Evolutionary conservation across 441 rosid species (phyloP).

Genomic region (Adansonia gregorii): DNA sequence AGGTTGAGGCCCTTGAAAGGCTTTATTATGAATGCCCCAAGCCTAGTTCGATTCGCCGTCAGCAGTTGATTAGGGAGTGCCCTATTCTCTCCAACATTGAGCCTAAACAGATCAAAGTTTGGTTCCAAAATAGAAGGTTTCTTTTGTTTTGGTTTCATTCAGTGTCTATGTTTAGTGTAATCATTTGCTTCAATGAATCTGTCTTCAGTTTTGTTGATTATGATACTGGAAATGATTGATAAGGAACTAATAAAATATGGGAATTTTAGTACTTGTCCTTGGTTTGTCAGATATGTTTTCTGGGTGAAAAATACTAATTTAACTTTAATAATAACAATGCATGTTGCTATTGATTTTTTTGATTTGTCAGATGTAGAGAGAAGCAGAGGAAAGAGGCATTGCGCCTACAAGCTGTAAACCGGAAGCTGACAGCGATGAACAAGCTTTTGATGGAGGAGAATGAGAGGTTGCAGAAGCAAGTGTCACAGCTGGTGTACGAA

Average conservation of each 20-base stretch:
- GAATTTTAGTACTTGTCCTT: background rate
- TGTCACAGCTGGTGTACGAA: constrained; percentile 91
- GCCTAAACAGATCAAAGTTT: constrained; percentile 97
- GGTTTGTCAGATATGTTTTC: background rate
- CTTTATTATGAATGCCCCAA: constrained; percentile 95
- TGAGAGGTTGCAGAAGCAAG: constrained; percentile 98
- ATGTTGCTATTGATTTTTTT: too few species aligned
- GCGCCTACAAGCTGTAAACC: constrained; percentile 92
- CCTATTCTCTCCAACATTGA: constrained; percentile 97
- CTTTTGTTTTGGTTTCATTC: background rate
- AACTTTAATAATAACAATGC: too few species aligned
- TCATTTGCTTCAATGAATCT: constrained; percentile 11
- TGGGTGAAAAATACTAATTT: too few species aligned
- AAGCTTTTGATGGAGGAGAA: constrained; percentile 98
- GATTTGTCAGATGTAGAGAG: constrained; percentile 79
- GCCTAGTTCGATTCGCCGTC: constrained; percentile 97
- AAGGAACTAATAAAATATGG: background rate
- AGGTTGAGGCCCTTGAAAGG: constrained; percentile 98
- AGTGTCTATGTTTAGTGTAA: background rate
- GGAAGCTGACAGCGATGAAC: constrained; percentile 95
- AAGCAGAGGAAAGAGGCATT: constrained; percentile 98
- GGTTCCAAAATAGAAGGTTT: constrained; percentile 99
- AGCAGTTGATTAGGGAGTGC: constrained; percentile 94
- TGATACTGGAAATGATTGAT: background rate
- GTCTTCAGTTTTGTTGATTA: background rate